phyloP scores from a whole-genome alignment of 306 rosid species.

The Cucurbita ficifolia region DNA sequence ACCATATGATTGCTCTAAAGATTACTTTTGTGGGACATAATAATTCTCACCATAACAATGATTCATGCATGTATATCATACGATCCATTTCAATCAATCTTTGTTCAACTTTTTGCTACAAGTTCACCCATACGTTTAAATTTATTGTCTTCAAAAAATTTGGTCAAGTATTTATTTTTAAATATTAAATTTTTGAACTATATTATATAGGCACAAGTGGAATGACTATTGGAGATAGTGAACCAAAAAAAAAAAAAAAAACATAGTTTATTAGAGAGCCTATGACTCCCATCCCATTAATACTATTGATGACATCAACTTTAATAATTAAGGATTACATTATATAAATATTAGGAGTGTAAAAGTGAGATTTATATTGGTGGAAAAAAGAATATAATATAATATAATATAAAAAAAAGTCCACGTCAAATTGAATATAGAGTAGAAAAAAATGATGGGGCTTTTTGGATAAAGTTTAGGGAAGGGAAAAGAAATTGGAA shows the following conservation, averaged over 20 bases:
- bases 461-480: neutral
- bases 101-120: neutral
- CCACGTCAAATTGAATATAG: neutral
- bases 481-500: neutral
- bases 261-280: no score
- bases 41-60: neutral
- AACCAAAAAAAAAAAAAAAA: neutral
- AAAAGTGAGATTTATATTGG: neutral
- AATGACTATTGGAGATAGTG: neutral
- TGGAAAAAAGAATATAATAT: neutral
- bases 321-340: no score
- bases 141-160: neutral
- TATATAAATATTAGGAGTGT: no score
- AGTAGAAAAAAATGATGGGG: neutral
- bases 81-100: constrained; percentile 1
- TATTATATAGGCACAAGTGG: neutral
- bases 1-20: neutral
- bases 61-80: neutral
- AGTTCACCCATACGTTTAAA: neutral
- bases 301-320: neutral
- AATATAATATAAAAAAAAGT: neutral
- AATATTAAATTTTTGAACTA: no score
- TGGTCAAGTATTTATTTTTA: neutral
- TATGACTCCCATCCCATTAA: no score
- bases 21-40: neutral